Base-by-base conservation (phyloP, 2,329 filamentous ascomycete species). In the Elsinoe australis region DNA sequence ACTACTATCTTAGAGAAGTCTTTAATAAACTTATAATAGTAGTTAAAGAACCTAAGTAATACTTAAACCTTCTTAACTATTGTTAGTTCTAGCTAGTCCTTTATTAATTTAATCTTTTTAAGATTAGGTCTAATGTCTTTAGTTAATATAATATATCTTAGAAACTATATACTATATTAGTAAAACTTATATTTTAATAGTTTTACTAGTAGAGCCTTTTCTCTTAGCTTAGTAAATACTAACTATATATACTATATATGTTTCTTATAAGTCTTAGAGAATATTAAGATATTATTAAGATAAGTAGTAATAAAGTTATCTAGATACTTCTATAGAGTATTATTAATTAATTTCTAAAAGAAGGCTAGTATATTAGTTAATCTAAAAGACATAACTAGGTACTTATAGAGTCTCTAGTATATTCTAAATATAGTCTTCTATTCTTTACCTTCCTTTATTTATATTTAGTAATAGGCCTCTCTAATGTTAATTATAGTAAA, bases 231-330 rank as follows among this genome's bases (percentile, higher is more conserved):
- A 17, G 47, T 24, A 26, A 54, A 29, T n/a, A 14, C 14, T 12
- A 35, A 24, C 34, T 48, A 14, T 26, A 44, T n/a, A 26, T 29
- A 4, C 34, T 14, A 12, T 19, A 51, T 49, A n/a, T 49, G 7
- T 36, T 52, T 17, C 9, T 50, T 35, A 14, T 12, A 45, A 6
- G 14, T 33, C 47, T 56, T 41, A 18, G 14, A 41, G 51, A 55
- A 65, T 21, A 65, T 59, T 7, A 64, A 38, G 33, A 64, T 64
- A 54, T 65, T 51, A 52, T 64, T 53, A 24, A 63, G 24, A 44
- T 61, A 63, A n/a, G 53, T 54, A 17, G 57, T 34, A 51, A 50
- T 59, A 31, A 52, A 52, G 44, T 12, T 53, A 49, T 50, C 44
- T 26, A 58, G 2, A 22, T 51, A 28, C 2, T 47, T 33, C 19